Evolutionary conservation across 371 early-diverging fungal species (phyloP), one percentile per base, ranked within the genome.

Genomic region (Zopfochytrium polystomum): DNA sequence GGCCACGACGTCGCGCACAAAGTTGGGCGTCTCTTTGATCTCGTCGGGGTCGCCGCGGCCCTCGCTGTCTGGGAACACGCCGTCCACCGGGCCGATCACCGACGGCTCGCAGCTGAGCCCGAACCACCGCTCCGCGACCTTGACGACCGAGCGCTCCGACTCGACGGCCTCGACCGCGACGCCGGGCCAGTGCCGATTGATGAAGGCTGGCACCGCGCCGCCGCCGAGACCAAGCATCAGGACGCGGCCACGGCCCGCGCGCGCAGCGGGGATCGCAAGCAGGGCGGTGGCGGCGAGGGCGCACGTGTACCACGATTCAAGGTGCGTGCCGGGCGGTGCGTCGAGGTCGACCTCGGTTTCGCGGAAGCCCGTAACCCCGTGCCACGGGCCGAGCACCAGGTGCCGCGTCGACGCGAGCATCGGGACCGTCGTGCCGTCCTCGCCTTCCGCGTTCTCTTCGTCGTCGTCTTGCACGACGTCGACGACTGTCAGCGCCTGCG

Each of bases 281-380:
- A 60, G 52, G 25, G 45, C 53, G 29, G 52, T 42, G 44, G 54
- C 54, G 13, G 29, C 45, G 33, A 66, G 47, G 2, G 66, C 61
- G 31, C 66, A 66, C 9, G 66, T 66, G 61, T 66, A 66, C 66
- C 66, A 66, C 5, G 66, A 59, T 55, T 66, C 66, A 11, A 66
- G 56, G 29, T 66, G 66, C 20, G 49, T 44, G 26, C 66, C 66
- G 11, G 66, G 66, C 3, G 66, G 66, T 20, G 60, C 60, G 42
- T 66, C 66, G 2, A 66, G 44, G 33, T 66, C 66, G 20, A 66
- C 34, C 32, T 66, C 66, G 20, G 66, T 66, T 46, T 66, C 66
- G 2, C 66, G 52, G 55, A 66, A 66, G 4, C 48, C 46, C 6
- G 54, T 52, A 22, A 66, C 60, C 20, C 66, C 66, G 22, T 66